A percentile compares a stretch with the other conserved stretches of the same genome.
phyloP scores from a whole-genome alignment of 805 yeast genomes.

The Maudiozyma pseudohumilis region DNA sequence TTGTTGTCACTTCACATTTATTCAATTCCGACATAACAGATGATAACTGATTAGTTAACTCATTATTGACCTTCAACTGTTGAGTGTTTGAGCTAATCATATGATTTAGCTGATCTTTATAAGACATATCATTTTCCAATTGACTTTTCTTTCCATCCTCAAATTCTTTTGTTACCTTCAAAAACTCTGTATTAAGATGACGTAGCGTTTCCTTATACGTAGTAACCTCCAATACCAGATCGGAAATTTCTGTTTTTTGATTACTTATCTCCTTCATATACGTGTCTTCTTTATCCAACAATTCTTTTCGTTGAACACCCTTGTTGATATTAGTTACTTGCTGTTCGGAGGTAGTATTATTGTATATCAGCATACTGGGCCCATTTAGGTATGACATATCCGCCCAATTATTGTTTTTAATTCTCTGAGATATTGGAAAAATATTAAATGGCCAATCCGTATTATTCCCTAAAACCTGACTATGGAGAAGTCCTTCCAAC shows the following conservation, averaged over 20 bases:
- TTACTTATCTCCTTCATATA: background rate
- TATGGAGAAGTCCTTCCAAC: slow-evolving; percentile 68
- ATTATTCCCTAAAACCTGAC: slow-evolving; percentile 51
- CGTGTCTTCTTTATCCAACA: background rate
- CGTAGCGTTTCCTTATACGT: slow-evolving; percentile 25
- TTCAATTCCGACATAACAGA: no score
- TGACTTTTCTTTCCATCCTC: background rate
- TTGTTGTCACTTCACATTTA: no score
- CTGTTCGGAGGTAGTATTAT: no score
- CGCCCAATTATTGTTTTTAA: no score
- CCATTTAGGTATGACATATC: no score
- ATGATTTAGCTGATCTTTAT: background rate
- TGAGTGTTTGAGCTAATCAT: background rate
- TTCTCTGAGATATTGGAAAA: slow-evolving; percentile 4
- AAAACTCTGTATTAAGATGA: slow-evolving; percentile 21
- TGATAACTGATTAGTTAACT: no score
- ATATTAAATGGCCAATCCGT: slow-evolving; percentile 39
- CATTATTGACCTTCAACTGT: background rate
- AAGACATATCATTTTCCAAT: background rate
- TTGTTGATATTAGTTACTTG: background rate
- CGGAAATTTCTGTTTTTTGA: slow-evolving; percentile 8
- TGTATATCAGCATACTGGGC: slow-evolving; percentile 2
- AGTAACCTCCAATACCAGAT: slow-evolving; percentile 19
- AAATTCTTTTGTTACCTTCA: slow-evolving; percentile 15
- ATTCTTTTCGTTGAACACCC: no score